These are phyloP conservation scores for Mycena filopes DNA, from an alignment of 768 basidiomycete genomes.

Conservation along the genomic window DNA sequence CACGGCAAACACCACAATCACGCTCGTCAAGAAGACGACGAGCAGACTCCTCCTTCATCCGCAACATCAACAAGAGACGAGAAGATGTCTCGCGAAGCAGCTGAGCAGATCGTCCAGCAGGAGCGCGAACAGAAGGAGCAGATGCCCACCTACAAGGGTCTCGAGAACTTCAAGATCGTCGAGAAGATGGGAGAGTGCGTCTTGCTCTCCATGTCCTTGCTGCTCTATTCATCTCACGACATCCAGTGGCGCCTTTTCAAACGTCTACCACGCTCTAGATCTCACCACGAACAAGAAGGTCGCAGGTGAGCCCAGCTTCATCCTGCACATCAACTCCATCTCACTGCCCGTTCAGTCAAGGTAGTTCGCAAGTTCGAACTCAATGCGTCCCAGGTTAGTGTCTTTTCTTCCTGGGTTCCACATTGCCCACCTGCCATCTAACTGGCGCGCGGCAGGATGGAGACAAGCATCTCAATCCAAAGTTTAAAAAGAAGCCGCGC, in stretches of 20 bases:
- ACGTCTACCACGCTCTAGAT: constrained; percentile 94
- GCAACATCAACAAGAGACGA: constrained; percentile 28
- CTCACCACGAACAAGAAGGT: constrained; percentile 78
- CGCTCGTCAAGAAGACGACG: constrained; percentile 44
- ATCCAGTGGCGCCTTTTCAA: constrained; percentile 93
- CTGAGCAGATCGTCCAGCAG: constrained; percentile 79
- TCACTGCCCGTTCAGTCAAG: constrained; percentile 71
- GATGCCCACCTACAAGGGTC: constrained; percentile 88
- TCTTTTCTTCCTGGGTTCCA: constrained; percentile 37
- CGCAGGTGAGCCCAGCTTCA: constrained; percentile 67
- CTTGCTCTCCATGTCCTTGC: constrained; percentile 23
- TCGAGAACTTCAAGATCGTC: constrained; percentile 80
- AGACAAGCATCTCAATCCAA: constrained; percentile 91
- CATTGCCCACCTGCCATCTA: constrained; percentile 37
- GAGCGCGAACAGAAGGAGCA: constrained; percentile 77
- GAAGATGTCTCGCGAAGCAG: constrained; percentile 52
- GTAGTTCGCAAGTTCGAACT: constrained; percentile 94
- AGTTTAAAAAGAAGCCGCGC: constrained; percentile 98
- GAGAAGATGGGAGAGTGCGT: constrained; percentile 96
- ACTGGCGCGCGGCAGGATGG: constrained; percentile 72
- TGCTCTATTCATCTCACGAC: constrained; percentile 30
- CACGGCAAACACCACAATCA: constrained; percentile 78
- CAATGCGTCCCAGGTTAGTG: constrained; percentile 89
- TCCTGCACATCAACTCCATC: constrained; percentile 24
- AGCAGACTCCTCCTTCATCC: constrained; percentile 13